phyloP scores from a whole-genome alignment of 768 basidiomycete genomes.

The Suillus subluteus region DNA sequence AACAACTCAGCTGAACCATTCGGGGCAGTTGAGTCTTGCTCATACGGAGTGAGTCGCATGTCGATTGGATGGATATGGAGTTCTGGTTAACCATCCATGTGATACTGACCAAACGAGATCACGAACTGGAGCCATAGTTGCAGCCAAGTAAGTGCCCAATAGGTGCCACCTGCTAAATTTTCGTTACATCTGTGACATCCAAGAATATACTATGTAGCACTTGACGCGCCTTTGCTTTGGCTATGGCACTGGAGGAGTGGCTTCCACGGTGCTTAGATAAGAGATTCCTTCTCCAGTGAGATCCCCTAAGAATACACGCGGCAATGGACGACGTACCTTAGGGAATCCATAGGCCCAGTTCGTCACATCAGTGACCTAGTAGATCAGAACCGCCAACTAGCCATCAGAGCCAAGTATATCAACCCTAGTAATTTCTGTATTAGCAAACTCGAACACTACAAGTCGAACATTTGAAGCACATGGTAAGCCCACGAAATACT shows the following conservation, averaged over 20 bases:
- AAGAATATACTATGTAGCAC: neutral
- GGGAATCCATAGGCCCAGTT: neutral
- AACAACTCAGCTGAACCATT: neutral
- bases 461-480: slow-evolving; percentile 1
- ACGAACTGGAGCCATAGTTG: neutral
- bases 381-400: neutral
- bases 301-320: neutral
- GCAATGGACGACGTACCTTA: neutral
- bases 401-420: neutral
- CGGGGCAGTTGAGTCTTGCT: neutral
- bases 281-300: neutral
- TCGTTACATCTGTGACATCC: neutral
- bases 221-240: neutral
- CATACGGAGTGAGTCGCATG: neutral
- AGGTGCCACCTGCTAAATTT: neutral
- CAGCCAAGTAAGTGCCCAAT: neutral
- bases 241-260: neutral
- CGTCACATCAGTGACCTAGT: neutral
- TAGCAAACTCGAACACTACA: neutral
- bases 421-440: neutral
- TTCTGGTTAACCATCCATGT: neutral
- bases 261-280: neutral
- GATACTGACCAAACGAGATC: neutral
- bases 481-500: neutral
- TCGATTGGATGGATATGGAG: neutral